Base-by-base conservation (phyloP, 768 basidiomycete genomes). In the Gloeopeniophorella convolvens region DNA sequence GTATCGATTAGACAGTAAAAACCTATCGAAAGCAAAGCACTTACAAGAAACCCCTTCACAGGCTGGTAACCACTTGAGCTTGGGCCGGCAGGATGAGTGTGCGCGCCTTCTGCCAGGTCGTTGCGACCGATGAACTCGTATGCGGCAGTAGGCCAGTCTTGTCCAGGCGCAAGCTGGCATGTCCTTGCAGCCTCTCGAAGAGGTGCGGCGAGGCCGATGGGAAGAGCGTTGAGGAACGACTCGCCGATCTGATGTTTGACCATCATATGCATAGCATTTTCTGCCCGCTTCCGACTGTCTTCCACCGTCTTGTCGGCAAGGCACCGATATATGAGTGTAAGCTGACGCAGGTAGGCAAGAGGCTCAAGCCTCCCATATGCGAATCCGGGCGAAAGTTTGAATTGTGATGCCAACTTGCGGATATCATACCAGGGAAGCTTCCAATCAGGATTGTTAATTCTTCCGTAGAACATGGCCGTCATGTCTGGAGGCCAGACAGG, bases 151-250 rank as follows among this genome's bases (percentile, higher is more conserved):
- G 82, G 75, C 91, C 90, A 93, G 54, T 82, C 75, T 4, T 74
- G 72, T 1, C 84, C 80, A 3, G 94, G 89, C 0, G 81, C 76
- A 5, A 85, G 66, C 62, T 95, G 92, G 54, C 89, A 91, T 8
- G 84, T 82, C 53, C 90, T 70, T n/a, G 86, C 72, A 1, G 87
- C 89, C 64, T 98, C 96, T 45, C 84, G 71, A 4, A 98, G 67
- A 1, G 95, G 94, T 0, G 83, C 76, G 1, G 83, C 77, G 24
- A 89, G 71, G 0, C 88, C 87, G 10, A 89, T 63, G 1, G 88
- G 82, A 15, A 92, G 64, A 16, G 68, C 66, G 47, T 77, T 71
- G 34, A 88, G 59, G 42, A 81, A 72, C 11, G 74, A 70, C 5
- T 67, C 62, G 3, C 75, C 76, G 20, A 74, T 65, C 5, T 71